Conservation (phyloP, 2,329 filamentous ascomycete species). For the Xylariaceae sp. region DNA sequence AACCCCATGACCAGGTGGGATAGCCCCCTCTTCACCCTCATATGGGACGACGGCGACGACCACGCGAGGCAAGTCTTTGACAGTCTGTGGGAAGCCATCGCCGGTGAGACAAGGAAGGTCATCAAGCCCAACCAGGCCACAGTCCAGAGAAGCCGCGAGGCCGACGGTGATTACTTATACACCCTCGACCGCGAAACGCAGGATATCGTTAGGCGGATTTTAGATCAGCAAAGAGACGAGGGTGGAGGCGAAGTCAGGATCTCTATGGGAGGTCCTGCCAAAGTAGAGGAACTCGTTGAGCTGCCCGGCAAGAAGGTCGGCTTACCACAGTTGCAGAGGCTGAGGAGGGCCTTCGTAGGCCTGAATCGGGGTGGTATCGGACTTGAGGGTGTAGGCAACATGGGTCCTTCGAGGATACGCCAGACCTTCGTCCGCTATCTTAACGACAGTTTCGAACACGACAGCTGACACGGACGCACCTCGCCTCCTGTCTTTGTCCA, state of each 20-base stretch:
- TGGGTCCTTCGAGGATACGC: constrained; percentile 52
- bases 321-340: constrained; percentile 70
- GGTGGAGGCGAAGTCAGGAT: constrained; percentile 56
- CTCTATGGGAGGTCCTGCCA: constrained; percentile 27
- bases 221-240: constrained; percentile 66
- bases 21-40: constrained; percentile 73
- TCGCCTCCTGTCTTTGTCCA: neutral
- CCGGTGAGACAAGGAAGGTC: constrained; percentile 57
- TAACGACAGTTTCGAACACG: constrained; percentile 61
- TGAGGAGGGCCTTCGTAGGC: constrained; percentile 72
- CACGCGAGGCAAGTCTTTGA: constrained; percentile 55
- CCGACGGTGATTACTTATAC: constrained; percentile 71
- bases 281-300: constrained; percentile 53
- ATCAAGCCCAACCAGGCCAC: constrained; percentile 74
- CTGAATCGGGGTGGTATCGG: constrained; percentile 69
- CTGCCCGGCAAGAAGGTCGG: constrained; percentile 65
- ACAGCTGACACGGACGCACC: constrained; percentile 35
- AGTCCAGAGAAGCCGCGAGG: constrained; percentile 58
- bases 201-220: constrained; percentile 66
- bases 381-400: constrained; percentile 50
- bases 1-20: constrained; percentile 85
- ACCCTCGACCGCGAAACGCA: constrained; percentile 76
- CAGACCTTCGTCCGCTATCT: constrained; percentile 64
- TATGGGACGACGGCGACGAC: constrained; percentile 69
- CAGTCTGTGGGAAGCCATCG: constrained; percentile 71